Percentiles rank a stretch among this genome's conserved stretches.
These are phyloP conservation scores for Calonectria honghensis DNA, from an alignment of 2,329 filamentous ascomycete species.

Conservation along the genomic window DNA sequence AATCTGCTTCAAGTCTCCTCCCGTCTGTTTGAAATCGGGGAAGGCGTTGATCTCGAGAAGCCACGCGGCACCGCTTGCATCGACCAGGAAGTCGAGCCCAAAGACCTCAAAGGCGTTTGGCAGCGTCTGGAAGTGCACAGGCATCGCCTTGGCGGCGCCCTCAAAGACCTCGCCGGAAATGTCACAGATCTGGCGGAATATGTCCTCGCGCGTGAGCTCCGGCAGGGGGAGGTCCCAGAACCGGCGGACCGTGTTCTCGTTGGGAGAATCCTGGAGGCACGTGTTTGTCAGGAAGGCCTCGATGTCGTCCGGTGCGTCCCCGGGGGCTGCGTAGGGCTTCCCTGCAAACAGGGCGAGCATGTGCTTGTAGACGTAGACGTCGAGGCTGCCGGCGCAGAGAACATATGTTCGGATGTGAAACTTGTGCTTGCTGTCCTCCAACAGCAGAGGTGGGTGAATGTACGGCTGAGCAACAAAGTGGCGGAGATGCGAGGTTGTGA, in stretches of 20 bases:
- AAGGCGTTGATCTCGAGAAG: slow-evolving; percentile 96
- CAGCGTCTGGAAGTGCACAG: slow-evolving; percentile 92
- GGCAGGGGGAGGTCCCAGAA: slow-evolving; percentile 81
- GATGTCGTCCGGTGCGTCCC: slow-evolving; percentile 71
- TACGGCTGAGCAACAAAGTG: slow-evolving; percentile 98
- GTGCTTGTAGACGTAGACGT: slow-evolving; percentile 88
- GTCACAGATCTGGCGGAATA: slow-evolving; percentile 84
- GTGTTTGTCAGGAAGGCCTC: slow-evolving; percentile 94
- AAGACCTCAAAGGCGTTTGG: slow-evolving; percentile 94
- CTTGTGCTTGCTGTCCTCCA: slow-evolving; percentile 82
- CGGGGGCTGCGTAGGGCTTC: slow-evolving; percentile 81
- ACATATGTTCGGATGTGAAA: slow-evolving; percentile 98
- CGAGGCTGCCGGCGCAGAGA: slow-evolving; percentile 84
- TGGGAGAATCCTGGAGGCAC: slow-evolving; percentile 83
- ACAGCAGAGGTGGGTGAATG: slow-evolving; percentile 86
- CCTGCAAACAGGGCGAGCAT: slow-evolving; percentile 97
- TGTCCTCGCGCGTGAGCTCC: slow-evolving; percentile 73
- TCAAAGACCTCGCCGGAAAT: slow-evolving; percentile 88
- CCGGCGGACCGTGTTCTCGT: slow-evolving; percentile 79
- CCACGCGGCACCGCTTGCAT: slow-evolving; percentile 78
- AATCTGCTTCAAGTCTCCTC: slow-evolving; percentile 83
- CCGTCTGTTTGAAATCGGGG: slow-evolving; percentile 96
- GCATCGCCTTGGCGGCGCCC: slow-evolving; percentile 88
- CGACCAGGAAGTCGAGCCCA: slow-evolving; percentile 92
- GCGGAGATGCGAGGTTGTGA: slow-evolving; percentile 92